These are phyloP conservation scores for Penicillium atrosanguineum DNA, from an alignment of 495 filamentous ascomycete genomes.

Conservation along the genomic window DNA sequence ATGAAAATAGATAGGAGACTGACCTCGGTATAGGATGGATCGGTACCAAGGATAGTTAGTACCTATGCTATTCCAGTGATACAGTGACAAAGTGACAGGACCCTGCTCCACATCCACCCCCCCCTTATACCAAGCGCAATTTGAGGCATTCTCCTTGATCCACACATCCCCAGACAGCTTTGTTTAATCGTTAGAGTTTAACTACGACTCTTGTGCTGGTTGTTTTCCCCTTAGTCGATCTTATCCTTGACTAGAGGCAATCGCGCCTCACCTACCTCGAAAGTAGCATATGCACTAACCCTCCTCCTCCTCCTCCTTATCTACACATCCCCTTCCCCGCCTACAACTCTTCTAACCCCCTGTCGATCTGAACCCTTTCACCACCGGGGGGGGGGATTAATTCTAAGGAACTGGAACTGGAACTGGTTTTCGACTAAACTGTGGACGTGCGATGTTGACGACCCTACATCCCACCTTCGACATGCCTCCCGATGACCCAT, in stretches of 20 bases:
- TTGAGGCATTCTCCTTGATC: neutral
- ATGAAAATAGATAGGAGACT: neutral
- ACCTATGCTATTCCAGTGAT: too few species aligned
- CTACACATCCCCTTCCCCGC: conserved; percentile 7
- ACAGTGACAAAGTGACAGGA: neutral
- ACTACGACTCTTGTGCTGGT: neutral
- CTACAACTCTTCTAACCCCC: conserved; percentile 5
- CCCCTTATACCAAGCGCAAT: neutral
- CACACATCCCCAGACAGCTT: neutral
- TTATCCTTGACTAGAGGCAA: neutral
- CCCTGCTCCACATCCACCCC: neutral
- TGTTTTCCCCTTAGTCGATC: conserved; percentile 3
- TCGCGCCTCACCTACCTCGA: neutral
- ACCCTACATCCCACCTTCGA: conserved; percentile 11
- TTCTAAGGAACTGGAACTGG: conserved; percentile 2
- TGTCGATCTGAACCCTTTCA: neutral
- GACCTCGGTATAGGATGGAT: neutral
- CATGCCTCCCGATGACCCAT: conserved; percentile 44
- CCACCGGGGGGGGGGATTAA: neutral
- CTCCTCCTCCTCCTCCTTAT: conserved; percentile 8
- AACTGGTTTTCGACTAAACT: conserved; percentile 17
- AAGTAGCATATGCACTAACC: conserved; percentile 6
- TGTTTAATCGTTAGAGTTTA: neutral
- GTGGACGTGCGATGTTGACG: conserved; percentile 18
- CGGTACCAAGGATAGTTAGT: too few species aligned